Percentiles rank a stretch among this genome's conserved stretches.
Evolutionary conservation across 2,329 filamentous ascomycete genomes (phyloP).

Genomic region (Fusarium subglutinans): DNA sequence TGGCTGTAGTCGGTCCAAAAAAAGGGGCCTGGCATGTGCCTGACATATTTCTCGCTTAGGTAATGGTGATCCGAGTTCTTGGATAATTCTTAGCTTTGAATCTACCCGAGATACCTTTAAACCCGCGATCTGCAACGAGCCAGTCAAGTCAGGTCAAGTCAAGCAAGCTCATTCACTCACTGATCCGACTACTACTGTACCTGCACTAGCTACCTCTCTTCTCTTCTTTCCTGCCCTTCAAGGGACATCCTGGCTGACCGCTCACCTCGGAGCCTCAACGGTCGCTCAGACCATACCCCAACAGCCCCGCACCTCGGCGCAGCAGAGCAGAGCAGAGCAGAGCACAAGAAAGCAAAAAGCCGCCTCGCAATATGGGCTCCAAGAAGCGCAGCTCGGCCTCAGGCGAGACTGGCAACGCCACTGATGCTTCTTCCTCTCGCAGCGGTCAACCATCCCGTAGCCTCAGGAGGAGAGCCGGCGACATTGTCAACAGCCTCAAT

Average conservation of each 20-base stretch:
- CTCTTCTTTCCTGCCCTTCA: not conserved
- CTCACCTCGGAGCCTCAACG: not conserved
- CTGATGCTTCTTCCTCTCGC: not conserved
- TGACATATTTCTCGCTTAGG: slow-evolving; percentile 17
- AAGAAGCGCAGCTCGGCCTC: slow-evolving; percentile 12
- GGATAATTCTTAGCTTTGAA: slow-evolving; percentile 27
- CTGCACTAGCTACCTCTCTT: slow-evolving; percentile 5
- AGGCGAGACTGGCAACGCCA: not conserved
- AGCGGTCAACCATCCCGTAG: not conserved
- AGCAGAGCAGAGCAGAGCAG: not conserved
- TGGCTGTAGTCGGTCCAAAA: not conserved
- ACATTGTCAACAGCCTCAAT: not conserved
- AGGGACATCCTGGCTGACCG: not conserved
- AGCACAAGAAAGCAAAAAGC: slow-evolving; percentile 6
- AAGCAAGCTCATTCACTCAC: slow-evolving; percentile 5
- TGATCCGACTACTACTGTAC: not conserved
- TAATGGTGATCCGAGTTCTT: slow-evolving; percentile 21
- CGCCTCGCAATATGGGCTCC: slow-evolving; percentile 4
- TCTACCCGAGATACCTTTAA: slow-evolving; percentile 34
- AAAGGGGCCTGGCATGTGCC: not conserved
- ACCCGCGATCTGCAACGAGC: slow-evolving; percentile 26
- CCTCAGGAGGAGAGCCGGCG: not conserved
- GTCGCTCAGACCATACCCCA: slow-evolving; percentile 7
- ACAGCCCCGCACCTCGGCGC: slow-evolving; percentile 20
- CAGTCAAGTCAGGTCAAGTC: slow-evolving; percentile 6